Conservation (phyloP, 345 rosid genomes). For the Abelmoschus esculentus region DNA sequence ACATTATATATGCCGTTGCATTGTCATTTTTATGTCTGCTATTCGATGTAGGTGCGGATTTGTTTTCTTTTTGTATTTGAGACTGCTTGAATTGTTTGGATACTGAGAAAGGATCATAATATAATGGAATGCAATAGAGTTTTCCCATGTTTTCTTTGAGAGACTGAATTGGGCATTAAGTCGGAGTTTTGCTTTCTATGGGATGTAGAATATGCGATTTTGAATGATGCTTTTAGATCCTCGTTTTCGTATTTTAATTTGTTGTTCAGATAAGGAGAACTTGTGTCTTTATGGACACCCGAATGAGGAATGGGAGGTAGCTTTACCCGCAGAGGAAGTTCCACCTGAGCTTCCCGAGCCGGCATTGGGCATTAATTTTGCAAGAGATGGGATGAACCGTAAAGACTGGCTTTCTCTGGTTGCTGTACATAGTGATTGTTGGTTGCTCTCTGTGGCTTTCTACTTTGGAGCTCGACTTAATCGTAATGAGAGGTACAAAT, state of each 20-base stretch:
- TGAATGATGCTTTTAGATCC: not conserved
- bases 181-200: not conserved
- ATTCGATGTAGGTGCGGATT: not conserved
- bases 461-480: conserved; percentile 75
- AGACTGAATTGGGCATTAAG: not conserved
- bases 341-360: conserved; percentile 87
- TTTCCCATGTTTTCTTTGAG: not conserved
- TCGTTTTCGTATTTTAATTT: not conserved
- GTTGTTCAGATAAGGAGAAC: conserved; percentile 57
- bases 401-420: conserved; percentile 82
- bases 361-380: conserved; percentile 76
- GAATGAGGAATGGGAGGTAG: conserved; percentile 74
- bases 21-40: not conserved
- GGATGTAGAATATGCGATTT: not conserved
- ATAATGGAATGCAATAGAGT: too few species aligned
- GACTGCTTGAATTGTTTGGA: not conserved
- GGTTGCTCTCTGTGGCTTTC: conserved; percentile 74
- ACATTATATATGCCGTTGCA: not conserved
- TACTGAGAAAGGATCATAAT: not conserved
- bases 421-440: conserved; percentile 77
- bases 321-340: conserved; percentile 67
- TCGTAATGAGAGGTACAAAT: conserved; percentile 55
- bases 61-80: not conserved
- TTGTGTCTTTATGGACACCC: conserved; percentile 70
- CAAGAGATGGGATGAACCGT: conserved; percentile 72